Base-by-base conservation (phyloP, 192 early-diverging fungal species). In the Podila minutissima region DNA sequence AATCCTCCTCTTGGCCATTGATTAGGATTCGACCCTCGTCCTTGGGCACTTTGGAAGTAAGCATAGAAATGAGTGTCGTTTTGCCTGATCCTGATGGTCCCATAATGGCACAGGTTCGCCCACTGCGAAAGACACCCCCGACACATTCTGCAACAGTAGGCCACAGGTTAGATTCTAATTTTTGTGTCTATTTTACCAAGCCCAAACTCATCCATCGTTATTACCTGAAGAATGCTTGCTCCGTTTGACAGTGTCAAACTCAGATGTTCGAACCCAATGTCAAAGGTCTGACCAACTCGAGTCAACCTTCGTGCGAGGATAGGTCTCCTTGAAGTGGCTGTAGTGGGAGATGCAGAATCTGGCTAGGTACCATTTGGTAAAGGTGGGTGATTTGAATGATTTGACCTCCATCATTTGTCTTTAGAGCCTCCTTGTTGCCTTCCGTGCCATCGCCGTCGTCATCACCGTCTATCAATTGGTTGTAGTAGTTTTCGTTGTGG, bases 41-140 rank as follows among this genome's bases (percentile, higher is more conserved):
- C 29, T 89, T 83, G 59, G 74, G 69, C 15, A 88, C 83, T 58
- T 92, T 92, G 37, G 88, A 89, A 12, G 92, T 93, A 64, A 94
- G 70, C 61, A 93, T 83, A 0, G 86, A 83, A 19, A 91, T 84
- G 63, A 91, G 88, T 28, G 89, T 92, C 2, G 89, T 89, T 50
- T 93, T 90, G 24, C 89, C 89, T n/a, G 87, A 79, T 64, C 87
- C 87, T 50, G 87, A 88, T 19, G 87, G 88, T 10, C 87, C 87
- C 87, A 88, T 88, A 59, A 88, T 87, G 20, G 91, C 90, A n/a
- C 89, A 92, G 6, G 87, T 83, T 41, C 89, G 82, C 20, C 89
- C 88, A 26, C 77, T 64, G 20, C 72, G 62, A 20, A 94, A 73
- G 10, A 58, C 59, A 24, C n/a, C n/a, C 93, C 93, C 4, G 87